Conservation (phyloP, 371 early-diverging fungal species). For the Sporodiniella umbellata region DNA sequence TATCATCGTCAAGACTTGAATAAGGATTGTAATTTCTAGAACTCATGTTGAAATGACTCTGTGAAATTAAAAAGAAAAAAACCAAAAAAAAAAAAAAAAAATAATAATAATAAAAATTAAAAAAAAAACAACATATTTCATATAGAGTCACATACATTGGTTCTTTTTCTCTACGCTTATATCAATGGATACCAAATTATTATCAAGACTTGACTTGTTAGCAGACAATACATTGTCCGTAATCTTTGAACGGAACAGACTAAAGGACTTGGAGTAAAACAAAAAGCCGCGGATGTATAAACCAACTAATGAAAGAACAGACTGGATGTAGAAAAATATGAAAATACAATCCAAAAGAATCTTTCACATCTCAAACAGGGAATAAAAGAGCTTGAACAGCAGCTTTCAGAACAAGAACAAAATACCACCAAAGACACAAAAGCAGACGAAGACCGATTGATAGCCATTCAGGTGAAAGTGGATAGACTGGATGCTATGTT, state of each 20-base stretch:
- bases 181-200: slow-evolving; percentile 52
- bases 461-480: slow-evolving; percentile 59
- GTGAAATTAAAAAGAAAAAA: neutral
- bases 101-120: neutral
- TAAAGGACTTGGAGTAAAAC: slow-evolving; percentile 46
- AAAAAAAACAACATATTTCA: neutral
- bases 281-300: neutral
- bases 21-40: slow-evolving; percentile 16
- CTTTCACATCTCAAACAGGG: slow-evolving; percentile 55
- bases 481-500: slow-evolving; percentile 59
- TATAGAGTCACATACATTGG: neutral
- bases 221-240: slow-evolving; percentile 62
- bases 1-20: slow-evolving; percentile 26
- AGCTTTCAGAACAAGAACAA: slow-evolving; percentile 62
- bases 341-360: slow-evolving; percentile 54
- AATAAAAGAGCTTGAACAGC: slow-evolving; percentile 52
- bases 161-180: neutral
- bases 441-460: slow-evolving; percentile 55
- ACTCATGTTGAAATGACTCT: slow-evolving; percentile 1
- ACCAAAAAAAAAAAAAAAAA: neutral
- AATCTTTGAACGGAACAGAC: slow-evolving; percentile 61
- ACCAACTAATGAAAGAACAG: slow-evolving; percentile 12
- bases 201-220: slow-evolving; percentile 50
- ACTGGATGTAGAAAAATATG: slow-evolving; percentile 57
- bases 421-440: slow-evolving; percentile 44